A percentile compares a stretch with the other conserved stretches of the same genome.
phyloP scores from a whole-genome alignment of 352 stramenopile genomes.

The Phytopythium kandeliae region DNA sequence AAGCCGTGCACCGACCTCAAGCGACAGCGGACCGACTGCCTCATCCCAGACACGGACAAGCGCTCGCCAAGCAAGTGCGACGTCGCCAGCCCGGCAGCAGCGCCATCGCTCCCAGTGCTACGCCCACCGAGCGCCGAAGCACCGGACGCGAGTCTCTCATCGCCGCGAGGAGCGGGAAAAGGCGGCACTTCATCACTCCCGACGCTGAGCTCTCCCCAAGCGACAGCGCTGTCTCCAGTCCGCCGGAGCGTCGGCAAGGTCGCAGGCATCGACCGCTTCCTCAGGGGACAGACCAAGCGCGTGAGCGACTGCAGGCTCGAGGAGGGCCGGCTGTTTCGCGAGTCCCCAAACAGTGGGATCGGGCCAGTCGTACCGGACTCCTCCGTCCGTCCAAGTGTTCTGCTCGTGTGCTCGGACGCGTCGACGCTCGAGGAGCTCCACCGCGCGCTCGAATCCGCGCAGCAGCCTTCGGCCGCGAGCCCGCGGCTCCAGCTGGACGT shows the following conservation, averaged over 20 bases:
- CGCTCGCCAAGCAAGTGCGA: conserved; percentile 24
- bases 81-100: too few species aligned
- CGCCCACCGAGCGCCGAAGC: not conserved
- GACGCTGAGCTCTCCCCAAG: not conserved
- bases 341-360: too few species aligned
- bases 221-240: too few species aligned
- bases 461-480: conserved; percentile 7
- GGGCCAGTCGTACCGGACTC: too few species aligned
- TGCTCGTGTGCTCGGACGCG: conserved; percentile 40
- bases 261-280: conserved; percentile 50
- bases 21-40: conserved; percentile 35
- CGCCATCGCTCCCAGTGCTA: not conserved
- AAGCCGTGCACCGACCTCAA: conserved; percentile 20
- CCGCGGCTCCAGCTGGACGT: conserved; percentile 19
- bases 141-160: conserved; percentile 15
- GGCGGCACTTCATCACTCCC: not conserved
- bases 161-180: conserved; percentile 12
- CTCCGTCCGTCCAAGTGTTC: too few species aligned
- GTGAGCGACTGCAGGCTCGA: conserved; percentile 27
- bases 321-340: conserved; percentile 38
- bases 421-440: conserved; percentile 30
- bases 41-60: conserved; percentile 53
- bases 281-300: conserved; percentile 48
- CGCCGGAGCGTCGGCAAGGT: too few species aligned
- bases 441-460: conserved; percentile 10